Conservation (phyloP, 2,329 filamentous ascomycete genomes). For the Thermoascus crustaceus region DNA sequence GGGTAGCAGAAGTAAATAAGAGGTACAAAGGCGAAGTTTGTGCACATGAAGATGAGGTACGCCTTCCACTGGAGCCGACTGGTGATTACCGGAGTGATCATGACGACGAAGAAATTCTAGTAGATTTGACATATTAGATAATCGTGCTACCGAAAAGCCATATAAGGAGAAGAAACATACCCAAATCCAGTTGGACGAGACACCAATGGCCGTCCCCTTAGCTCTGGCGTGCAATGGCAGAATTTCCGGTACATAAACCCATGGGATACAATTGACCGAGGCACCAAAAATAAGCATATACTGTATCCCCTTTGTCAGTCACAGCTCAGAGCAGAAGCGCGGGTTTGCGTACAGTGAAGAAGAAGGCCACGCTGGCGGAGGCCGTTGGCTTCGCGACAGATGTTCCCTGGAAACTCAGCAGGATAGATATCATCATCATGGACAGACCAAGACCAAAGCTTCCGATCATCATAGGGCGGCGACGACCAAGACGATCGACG, state of each 20-base stretch:
- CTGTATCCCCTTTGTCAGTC: constrained; percentile 3
- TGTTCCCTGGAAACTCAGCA: constrained; percentile 37
- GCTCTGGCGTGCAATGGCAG: constrained; percentile 43
- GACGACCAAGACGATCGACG: constrained; percentile 35
- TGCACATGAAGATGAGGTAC: constrained; percentile 29
- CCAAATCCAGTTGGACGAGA: constrained; percentile 44
- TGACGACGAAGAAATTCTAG: constrained; percentile 39
- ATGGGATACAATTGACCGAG: constrained; percentile 42
- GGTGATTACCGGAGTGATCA: constrained; percentile 28
- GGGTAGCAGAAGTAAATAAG: constrained; percentile 43
- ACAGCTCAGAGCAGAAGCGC: background rate
- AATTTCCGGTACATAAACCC: constrained; percentile 46
- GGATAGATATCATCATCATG: constrained; percentile 34
- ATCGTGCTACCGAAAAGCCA: background rate
- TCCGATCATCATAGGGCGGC: constrained; percentile 31
- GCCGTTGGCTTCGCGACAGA: constrained; percentile 32
- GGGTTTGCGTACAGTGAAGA: constrained; percentile 33
- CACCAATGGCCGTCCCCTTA: constrained; percentile 44
- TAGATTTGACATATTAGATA: constrained; percentile 7
- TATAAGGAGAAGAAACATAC: constrained; percentile 10
- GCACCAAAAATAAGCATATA: constrained; percentile 39
- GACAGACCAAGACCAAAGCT: constrained; percentile 28
- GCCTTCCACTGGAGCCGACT: constrained; percentile 26
- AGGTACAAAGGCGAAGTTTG: constrained; percentile 27
- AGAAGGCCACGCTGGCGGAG: constrained; percentile 42